Evolutionary conservation across 108 stramenopile species (phyloP), one percentile per base, ranked within the genome.

Genomic region (Bacterosira constricta): DNA sequence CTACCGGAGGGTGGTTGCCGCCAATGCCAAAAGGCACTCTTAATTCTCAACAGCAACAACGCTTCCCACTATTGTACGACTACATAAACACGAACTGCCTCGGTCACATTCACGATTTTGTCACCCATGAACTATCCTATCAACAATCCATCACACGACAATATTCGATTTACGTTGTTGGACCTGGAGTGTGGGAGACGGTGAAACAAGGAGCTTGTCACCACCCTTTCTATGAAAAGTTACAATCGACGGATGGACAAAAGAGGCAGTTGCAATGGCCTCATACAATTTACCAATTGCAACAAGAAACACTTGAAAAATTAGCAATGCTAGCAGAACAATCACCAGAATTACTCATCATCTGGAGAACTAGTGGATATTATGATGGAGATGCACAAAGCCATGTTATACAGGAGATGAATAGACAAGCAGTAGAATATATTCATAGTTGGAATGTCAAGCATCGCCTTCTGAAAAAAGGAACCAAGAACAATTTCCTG

Each of bases 151-250:
- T 56, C 32, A 10, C 32, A 3, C 29, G 31, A 10, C 55, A 56
- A 13, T 56, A 56, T 56, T 31, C 55, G 6, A 56, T 56, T 27
- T 32, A 56, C 32, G 13, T 56, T 7, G 55, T 56, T 4, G 55
- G 55, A 18, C 31, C 55, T 34, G 55, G 55, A 56, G 32, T 56
- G 15, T 56, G 55, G 55, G 55, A 56, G 17, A 56, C 55, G 10
- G 32, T 56, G 17, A 56, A 56, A 35, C 55, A 31, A 56, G 7
- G 9, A 11, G 55, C 55, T 31, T 56, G 55, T 34, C 31, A 32
- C 17, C 55, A 56, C n/a, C 55, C 55, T 31, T 7, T 56, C 1
- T 15, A n/a, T 56, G 41, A 42, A 6, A 42, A 9, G 41, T 7
- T 42, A n/a, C 41, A 42, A 31, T 31, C n/a, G 55, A 34, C 8